Percentiles rank a stretch among this genome's conserved stretches.
Evolutionary conservation across 192 early-diverging fungal genomes (phyloP).

Genomic region (Rhizophlyctis rosea): DNA sequence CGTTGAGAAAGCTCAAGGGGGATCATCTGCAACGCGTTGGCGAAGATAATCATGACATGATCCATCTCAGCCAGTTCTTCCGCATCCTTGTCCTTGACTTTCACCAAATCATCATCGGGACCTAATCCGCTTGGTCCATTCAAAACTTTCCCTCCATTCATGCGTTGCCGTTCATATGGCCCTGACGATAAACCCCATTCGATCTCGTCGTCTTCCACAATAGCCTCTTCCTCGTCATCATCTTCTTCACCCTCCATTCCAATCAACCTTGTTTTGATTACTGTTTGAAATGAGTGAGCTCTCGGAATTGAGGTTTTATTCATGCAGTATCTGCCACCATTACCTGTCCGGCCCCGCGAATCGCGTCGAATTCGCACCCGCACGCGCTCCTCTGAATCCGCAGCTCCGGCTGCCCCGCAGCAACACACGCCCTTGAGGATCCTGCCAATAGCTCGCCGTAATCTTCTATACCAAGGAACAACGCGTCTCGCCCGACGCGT

Average conservation of each 20-base stretch:
- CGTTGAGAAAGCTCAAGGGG: constrained; percentile 17
- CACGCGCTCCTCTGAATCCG: constrained; percentile 26
- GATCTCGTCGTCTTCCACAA: constrained; percentile 1
- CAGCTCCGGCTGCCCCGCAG: too few relatives aligned
- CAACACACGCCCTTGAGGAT: too few relatives aligned
- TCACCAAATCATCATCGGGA: neutral
- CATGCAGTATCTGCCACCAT: too few relatives aligned
- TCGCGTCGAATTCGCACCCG: constrained; percentile 25
- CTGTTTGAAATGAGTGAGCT: too few relatives aligned
- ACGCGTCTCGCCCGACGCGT: too few relatives aligned
- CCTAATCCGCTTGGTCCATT: neutral
- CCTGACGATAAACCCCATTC: neutral
- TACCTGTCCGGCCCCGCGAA: constrained; percentile 13
- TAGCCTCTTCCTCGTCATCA: constrained; percentile 16
- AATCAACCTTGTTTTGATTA: constrained; percentile 18
- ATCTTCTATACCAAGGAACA: too few relatives aligned
- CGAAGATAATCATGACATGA: constrained; percentile 28
- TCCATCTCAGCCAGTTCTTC: constrained; percentile 26
- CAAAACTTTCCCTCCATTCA: neutral
- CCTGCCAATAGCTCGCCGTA: too few relatives aligned
- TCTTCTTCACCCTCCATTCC: constrained; percentile 6
- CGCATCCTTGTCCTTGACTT: neutral
- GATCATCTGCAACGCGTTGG: constrained; percentile 13
- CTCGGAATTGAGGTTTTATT: too few relatives aligned
- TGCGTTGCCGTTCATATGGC: neutral